Evolutionary conservation across 1,284 basidiomycete genomes (phyloP), one percentile per base, ranked within the genome.

Genomic region (Pholiota adiposa): DNA sequence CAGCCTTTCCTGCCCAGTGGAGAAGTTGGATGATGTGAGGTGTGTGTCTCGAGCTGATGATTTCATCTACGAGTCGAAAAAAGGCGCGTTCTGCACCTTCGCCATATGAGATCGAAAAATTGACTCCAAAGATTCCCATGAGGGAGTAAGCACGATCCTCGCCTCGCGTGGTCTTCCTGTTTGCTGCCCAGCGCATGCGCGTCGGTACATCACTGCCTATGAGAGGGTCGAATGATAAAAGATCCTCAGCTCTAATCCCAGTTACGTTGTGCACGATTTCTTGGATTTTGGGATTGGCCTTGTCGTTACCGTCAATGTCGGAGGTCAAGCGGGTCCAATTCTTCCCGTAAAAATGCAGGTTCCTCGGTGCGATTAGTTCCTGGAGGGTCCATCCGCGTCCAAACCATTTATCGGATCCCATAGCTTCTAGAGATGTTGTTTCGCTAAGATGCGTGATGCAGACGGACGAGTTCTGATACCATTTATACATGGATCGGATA

Each of bases 401-500:
- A 44, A 54, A 54, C 52, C 52, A 54, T 2, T 16, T 31, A 41
- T 54, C 52, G 1, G n/a, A 25, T 5, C 18, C 9, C n/a, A 36
- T 43, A 8, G 21, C 25, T 1, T 11, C n/a, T 14, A 34, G 40
- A 6, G n/a, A 6, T 4, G 6, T 19, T 7, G 52, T 54, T 1
- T 54, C 52, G 5, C 40, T n/a, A 21, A 54, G 38, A 44, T 44
- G 41, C 18, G 52, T 29, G 27, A 54, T 44, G 27, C 52, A 54
- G 18, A 44, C 18, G 12, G n/a, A 18, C 4, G 52, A 25, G 21
- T 38, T 29, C 18, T 41, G 40, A 19, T 54, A 54, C 52, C 52
- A 54, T 31, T 54, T 54, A 23, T 54, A 54, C 52, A 54, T 54
- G 2, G 52, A 54, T 14, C 25, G 27, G 18, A 54, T 54, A 27